Conservation (phyloP, 257 asterid species). For the Solanum dulcamara region DNA sequence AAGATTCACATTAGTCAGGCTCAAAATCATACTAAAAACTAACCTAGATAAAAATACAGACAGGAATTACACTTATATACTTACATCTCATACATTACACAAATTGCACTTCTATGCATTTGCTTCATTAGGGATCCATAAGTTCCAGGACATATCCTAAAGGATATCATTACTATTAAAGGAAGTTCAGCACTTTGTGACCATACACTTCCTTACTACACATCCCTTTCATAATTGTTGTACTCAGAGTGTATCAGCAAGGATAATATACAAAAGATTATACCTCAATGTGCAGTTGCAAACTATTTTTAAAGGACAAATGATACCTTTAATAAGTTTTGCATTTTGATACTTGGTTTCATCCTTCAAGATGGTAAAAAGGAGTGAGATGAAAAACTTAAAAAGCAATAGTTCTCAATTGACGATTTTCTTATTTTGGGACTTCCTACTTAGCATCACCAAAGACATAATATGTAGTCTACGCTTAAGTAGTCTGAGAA, state of each 20-base stretch:
- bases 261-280: background rate
- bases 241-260: background rate
- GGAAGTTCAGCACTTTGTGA: background rate
- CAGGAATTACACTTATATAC: background rate
- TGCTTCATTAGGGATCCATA: background rate
- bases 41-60: background rate
- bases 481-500: background rate
- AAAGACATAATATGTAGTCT: background rate
- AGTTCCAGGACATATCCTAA: background rate
- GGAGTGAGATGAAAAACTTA: background rate
- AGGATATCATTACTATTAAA: background rate
- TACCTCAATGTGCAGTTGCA: background rate
- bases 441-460: background rate
- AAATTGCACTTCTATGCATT: background rate
- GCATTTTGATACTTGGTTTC: background rate
- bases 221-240: background rate
- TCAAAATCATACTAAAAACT: background rate
- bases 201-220: background rate
- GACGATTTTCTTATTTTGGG: background rate
- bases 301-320: background rate
- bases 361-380: background rate
- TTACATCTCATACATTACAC: background rate
- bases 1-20: background rate
- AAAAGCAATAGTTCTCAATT: background rate
- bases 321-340: background rate